These are phyloP conservation scores for Fusarium longipes DNA, from an alignment of 2,329 filamentous ascomycete species.

Conservation along the genomic window DNA sequence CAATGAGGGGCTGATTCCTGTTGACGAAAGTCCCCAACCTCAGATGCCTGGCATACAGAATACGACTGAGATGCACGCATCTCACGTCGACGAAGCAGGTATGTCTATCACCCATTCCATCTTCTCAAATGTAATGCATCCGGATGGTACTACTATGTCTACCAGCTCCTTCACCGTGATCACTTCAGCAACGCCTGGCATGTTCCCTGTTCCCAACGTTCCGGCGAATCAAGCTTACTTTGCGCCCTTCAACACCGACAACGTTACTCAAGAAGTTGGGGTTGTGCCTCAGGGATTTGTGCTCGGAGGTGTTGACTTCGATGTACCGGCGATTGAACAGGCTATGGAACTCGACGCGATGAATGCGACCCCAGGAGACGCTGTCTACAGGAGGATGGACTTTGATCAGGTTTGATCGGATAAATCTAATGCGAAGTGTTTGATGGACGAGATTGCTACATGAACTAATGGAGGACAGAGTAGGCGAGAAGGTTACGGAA, in stretches of 20 bases:
- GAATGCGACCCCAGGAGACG: too few relatives aligned
- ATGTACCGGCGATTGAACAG: neutral
- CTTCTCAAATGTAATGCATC: neutral
- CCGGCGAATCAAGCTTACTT: accelerated
- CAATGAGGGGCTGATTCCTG: neutral
- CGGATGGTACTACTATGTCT: neutral
- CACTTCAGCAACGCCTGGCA: neutral
- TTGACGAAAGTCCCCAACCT: neutral
- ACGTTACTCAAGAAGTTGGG: neutral
- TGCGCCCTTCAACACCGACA: neutral
- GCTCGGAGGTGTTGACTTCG: neutral
- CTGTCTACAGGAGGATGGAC: too few relatives aligned
- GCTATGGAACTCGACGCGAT: neutral
- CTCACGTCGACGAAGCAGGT: neutral
- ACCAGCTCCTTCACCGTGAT: neutral
- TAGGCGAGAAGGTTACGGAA: too few relatives aligned
- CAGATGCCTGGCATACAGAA: neutral
- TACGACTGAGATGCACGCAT: neutral
- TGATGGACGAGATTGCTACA: too few relatives aligned
- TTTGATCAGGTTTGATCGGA: too few relatives aligned
- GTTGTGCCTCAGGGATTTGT: neutral
- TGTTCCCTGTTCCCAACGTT: neutral
- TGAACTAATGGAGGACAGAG: too few relatives aligned
- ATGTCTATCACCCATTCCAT: neutral
- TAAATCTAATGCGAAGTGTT: too few relatives aligned